Evolutionary conservation across 208 protist genomes (phyloP).

Genomic region (Trypanosoma boissoni): DNA sequence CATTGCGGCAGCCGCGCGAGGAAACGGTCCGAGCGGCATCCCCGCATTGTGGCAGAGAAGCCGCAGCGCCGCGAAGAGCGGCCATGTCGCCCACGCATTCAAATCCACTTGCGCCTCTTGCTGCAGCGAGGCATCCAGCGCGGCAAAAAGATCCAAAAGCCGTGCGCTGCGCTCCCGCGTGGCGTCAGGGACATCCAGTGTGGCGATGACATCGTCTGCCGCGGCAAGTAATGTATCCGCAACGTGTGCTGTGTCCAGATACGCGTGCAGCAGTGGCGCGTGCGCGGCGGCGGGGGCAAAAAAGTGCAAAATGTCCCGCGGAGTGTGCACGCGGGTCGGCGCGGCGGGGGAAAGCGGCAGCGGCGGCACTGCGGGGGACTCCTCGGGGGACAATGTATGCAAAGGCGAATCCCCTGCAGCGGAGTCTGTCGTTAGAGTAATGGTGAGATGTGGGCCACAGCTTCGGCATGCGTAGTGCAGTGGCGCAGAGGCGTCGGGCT

Average conservation of each 20-base stretch:
- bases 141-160: constrained; percentile 46
- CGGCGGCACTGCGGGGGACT: too few relatives aligned
- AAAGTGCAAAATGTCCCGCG: constrained; percentile 56
- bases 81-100: constrained; percentile 30
- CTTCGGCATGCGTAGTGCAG: not conserved
- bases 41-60: constrained; percentile 74
- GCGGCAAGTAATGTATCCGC: constrained; percentile 32
- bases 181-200: constrained; percentile 42
- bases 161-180: constrained; percentile 44
- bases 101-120: constrained; percentile 15
- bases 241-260: constrained; percentile 55
- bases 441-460: constrained; percentile 5
- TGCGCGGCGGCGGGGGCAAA: constrained; percentile 12
- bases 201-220: constrained; percentile 49
- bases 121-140: constrained; percentile 46
- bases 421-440: not conserved
- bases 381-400: too few relatives aligned
- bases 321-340: constrained; percentile 25
- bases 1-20: constrained; percentile 39
- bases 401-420: not conserved
- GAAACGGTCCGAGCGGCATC: constrained; percentile 59
- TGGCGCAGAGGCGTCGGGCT: constrained; percentile 6
- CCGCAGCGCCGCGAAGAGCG: constrained; percentile 53
- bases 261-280: constrained; percentile 27
- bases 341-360: not conserved